Evolutionary conservation across 2,329 filamentous ascomycete species (phyloP).

Genomic region (Dothideomycetes sp.): DNA sequence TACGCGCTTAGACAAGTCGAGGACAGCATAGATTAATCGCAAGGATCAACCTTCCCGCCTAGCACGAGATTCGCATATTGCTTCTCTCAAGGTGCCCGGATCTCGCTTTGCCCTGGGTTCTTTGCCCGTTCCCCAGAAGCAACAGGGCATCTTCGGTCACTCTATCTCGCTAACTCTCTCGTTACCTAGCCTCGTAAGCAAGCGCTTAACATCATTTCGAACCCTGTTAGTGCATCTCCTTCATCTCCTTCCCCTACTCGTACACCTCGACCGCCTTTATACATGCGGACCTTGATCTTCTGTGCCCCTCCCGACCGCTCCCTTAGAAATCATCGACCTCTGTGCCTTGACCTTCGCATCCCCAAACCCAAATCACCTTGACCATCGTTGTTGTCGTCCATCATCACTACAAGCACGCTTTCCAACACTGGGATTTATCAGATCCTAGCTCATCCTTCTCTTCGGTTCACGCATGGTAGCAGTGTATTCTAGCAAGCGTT

Average conservation of each 20-base stretch:
- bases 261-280: conserved; percentile 3
- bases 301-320: background rate
- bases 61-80: conserved; percentile 11
- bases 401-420: background rate
- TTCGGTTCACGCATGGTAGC: too few relatives aligned
- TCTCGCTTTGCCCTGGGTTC: conserved; percentile 7
- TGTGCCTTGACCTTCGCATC: conserved; percentile 1
- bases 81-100: conserved; percentile 9
- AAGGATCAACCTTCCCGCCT: conserved; percentile 11
- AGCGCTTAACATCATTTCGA: conserved; percentile 9
- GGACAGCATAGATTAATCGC: conserved; percentile 11
- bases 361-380: conserved; percentile 1
- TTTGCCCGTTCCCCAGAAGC: conserved; percentile 6
- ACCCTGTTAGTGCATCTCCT: conserved; percentile 9
- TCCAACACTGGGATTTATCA: background rate
- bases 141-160: conserved; percentile 6
- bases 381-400: background rate
- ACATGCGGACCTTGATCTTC: conserved; percentile 1
- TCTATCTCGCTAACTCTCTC: conserved; percentile 8
- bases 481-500: background rate
- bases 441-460: conserved; percentile 1
- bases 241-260: background rate
- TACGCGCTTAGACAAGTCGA: conserved; percentile 9
- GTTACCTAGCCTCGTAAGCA: conserved; percentile 8
- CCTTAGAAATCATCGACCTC: too few relatives aligned